Evolutionary conservation across 2,329 filamentous ascomycete genomes (phyloP).

Genomic region (Pseudocercospora cruenta): DNA sequence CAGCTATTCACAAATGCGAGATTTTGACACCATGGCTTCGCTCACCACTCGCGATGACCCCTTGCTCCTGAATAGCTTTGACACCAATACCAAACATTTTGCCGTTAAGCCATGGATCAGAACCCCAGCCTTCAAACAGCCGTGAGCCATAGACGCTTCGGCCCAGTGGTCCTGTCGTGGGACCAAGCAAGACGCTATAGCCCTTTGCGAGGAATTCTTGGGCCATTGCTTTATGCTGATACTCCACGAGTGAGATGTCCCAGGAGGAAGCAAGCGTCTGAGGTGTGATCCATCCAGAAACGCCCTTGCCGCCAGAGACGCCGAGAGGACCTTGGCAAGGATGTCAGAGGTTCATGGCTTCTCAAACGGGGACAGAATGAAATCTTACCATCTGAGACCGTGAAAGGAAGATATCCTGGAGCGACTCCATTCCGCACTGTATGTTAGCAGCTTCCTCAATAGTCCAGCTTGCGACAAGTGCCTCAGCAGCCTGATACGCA

Average conservation of each 20-base stretch:
- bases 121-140: slow-evolving; percentile 63
- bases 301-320: too few species aligned
- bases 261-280: slow-evolving; percentile 26
- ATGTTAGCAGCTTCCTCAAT: too few species aligned
- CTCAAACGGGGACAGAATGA: not conserved
- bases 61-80: slow-evolving; percentile 52
- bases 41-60: slow-evolving; percentile 5
- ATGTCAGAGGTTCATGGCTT: not conserved
- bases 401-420: not conserved
- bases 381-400: not conserved
- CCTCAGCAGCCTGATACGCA: not conserved
- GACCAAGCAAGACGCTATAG: slow-evolving; percentile 22
- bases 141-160: slow-evolving; percentile 17
- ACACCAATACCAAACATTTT: slow-evolving; percentile 54
- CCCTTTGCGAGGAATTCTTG: slow-evolving; percentile 22
- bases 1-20: not conserved
- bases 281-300: too few species aligned
- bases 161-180: not conserved
- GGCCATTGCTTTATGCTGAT: slow-evolving; percentile 21
- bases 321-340: not conserved
- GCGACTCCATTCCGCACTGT: too few species aligned
- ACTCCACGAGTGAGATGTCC: slow-evolving; percentile 17
- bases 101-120: slow-evolving; percentile 65
- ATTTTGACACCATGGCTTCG: too few species aligned
- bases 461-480: not conserved